Evolutionary conservation across 306 rosid genomes (phyloP).

Genomic region (Oemleria cerasiformis): DNA sequence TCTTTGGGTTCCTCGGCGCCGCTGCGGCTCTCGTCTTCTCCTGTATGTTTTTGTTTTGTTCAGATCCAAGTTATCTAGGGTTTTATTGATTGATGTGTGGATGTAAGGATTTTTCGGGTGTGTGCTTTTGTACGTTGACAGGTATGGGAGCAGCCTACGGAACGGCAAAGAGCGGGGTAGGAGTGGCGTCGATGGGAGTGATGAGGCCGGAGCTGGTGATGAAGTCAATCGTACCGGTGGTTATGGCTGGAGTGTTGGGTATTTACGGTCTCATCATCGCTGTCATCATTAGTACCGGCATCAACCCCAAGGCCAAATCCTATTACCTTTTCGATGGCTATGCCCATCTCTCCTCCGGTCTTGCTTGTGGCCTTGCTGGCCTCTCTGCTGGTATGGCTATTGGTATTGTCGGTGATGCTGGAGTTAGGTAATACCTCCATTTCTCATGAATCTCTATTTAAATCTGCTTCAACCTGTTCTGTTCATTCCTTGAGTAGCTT

Average conservation of each 20-base stretch:
- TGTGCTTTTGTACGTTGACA: constrained; percentile 6
- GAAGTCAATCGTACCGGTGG: constrained; percentile 66
- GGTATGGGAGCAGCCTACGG: constrained; percentile 71
- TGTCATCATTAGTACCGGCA: constrained; percentile 56
- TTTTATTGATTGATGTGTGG: not conserved
- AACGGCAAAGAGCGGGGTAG: constrained; percentile 60
- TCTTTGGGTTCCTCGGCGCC: constrained; percentile 63
- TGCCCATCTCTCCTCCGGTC: constrained; percentile 60
- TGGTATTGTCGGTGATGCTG: constrained; percentile 65
- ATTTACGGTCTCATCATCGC: constrained; percentile 58
- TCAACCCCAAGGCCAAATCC: constrained; percentile 62
- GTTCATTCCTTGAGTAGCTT: not conserved
- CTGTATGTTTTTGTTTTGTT: constrained; percentile 17
- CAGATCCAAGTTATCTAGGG: not conserved
- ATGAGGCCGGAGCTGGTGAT: constrained; percentile 67
- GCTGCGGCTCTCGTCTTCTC: constrained; percentile 65
- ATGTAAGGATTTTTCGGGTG: constrained; percentile 16
- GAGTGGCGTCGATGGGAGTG: constrained; percentile 66
- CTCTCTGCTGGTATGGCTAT: constrained; percentile 66
- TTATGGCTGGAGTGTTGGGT: constrained; percentile 62
- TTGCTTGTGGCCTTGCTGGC: constrained; percentile 60
- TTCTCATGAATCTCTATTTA: too few relatives aligned
- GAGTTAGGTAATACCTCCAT: constrained; percentile 41
- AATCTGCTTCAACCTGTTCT: not conserved
- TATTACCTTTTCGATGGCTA: constrained; percentile 61